Conservation (phyloP, 148 eudicot species). For the Amaranthus palmeri region DNA sequence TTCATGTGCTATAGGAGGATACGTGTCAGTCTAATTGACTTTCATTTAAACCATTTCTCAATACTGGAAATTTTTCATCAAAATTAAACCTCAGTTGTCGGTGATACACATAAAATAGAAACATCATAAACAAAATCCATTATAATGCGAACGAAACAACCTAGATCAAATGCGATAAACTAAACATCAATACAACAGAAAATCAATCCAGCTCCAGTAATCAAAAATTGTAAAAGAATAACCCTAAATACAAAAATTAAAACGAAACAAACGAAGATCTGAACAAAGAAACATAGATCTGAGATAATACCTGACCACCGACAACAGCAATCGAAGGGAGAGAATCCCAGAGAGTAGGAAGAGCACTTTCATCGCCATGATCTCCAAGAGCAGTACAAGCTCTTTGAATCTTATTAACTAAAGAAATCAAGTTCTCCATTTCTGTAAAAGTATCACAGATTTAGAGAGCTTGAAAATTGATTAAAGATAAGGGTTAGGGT, state of each 20-base stretch:
- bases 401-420: conserved; percentile 85
- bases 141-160: not conserved
- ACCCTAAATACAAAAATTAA: not conserved
- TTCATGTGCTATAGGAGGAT: not conserved
- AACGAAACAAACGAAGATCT: not conserved
- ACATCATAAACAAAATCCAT: not conserved
- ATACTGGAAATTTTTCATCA: not conserved
- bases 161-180: not conserved
- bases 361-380: conserved; percentile 84
- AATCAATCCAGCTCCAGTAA: not conserved
- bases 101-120: not conserved
- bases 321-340: conserved; percentile 97
- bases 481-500: conserved; percentile 11
- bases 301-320: conserved; percentile 81
- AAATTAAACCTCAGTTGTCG: not conserved
- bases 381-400: conserved; percentile 97
- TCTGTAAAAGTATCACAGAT: not conserved
- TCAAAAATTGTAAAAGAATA: not conserved
- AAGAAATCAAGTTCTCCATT: conserved; percentile 77
- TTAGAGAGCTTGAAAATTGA: not conserved
- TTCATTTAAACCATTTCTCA: not conserved
- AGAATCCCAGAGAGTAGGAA: conserved; percentile 99
- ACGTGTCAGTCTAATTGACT: not conserved
- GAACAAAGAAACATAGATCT: conserved; percentile 20
- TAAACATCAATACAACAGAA: not conserved